Evolutionary conservation across 768 basidiomycete species (phyloP).

Genomic region (Boletellus emodensis): DNA sequence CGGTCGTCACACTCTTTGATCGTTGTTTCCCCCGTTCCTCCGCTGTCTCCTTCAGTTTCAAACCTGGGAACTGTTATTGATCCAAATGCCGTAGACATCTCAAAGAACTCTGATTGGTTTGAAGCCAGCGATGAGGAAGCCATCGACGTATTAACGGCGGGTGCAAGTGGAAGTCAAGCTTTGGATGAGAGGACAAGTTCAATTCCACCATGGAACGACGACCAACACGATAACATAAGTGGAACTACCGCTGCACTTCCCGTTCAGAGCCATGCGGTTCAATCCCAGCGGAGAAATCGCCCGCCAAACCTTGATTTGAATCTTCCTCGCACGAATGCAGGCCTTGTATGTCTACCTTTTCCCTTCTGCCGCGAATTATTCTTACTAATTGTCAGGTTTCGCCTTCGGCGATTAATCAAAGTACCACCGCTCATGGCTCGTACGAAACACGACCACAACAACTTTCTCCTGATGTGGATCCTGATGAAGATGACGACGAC

Average conservation of each 20-base stretch:
- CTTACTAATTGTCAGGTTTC: conserved; percentile 65
- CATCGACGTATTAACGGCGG: conserved; percentile 77
- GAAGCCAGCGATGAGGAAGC: conserved; percentile 85
- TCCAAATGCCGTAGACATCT: conserved; percentile 38
- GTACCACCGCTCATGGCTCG: conserved; percentile 18
- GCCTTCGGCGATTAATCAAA: conserved; percentile 28
- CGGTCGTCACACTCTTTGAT: conserved; percentile 58
- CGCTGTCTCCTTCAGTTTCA: conserved; percentile 37
- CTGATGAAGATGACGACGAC: conserved; percentile 57
- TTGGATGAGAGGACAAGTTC: conserved; percentile 80
- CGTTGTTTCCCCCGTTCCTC: conserved; percentile 37
- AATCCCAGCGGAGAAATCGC: conserved; percentile 45
- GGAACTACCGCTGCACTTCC: conserved; percentile 24
- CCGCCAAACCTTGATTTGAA: conserved; percentile 69
- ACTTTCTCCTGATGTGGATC: conserved; percentile 39
- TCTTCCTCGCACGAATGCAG: conserved; percentile 34
- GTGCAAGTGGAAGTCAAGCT: conserved; percentile 74
- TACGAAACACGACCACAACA: conserved; percentile 29
- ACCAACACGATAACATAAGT: conserved; percentile 15
- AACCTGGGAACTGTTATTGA: conserved; percentile 30
- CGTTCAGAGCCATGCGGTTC: conserved; percentile 27
- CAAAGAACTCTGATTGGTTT: conserved; percentile 64
- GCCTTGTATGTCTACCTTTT: conserved; percentile 36
- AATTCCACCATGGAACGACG: conserved; percentile 30
- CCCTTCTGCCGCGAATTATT: conserved; percentile 62